Evolutionary conservation across 1,284 basidiomycete genomes (phyloP), one percentile per base, ranked within the genome.

Genomic region (Ganoderma multipileum): DNA sequence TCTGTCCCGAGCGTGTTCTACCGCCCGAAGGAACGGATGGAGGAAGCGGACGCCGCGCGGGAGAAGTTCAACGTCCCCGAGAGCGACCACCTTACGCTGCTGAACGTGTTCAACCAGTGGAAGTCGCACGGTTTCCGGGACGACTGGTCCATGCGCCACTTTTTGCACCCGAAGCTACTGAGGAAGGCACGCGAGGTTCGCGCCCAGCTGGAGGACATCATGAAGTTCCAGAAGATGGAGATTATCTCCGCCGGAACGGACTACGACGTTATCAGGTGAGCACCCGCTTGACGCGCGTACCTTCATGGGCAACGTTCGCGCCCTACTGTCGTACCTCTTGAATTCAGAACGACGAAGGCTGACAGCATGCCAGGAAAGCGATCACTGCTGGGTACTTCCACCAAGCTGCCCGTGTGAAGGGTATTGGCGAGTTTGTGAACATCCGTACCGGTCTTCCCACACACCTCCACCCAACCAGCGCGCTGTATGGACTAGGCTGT

Each of bases 1-100:
- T 97, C 95, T 16, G 98, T 99, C 0, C 98, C 97, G 39, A 95
- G 94, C 72, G 96, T 98, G 12, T 98, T 98, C 81, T 98, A 98
- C 79, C 87, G 97, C 62, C 97, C 97, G 4, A 96, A 97, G 78
- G 96, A 98, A 80, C 84, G 96, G 68, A 92, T 96, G 87, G 95
- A 99, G 79, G 97, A 99, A 82, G 93, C 94, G 42, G 98, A 99
- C 81, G 96, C 96, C 1, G 96, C 96, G 7, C 85, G 97, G 71
- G 97, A 99, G 80, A 98, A 98, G 84, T 99, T 99, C 81, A 97
- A 97, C 73, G 98, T 99, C 1, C 95, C 97, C 0, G 98, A 99
- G 81, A 96, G 95, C 77, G 98, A 99, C 77, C 98, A 99, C 81
- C 80, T 99, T 68, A 99, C 97, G 11, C 82, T 99, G 36, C 81